Conservation (phyloP, 495 filamentous ascomycete species). For the Friedmanniomyces endolithicus region DNA sequence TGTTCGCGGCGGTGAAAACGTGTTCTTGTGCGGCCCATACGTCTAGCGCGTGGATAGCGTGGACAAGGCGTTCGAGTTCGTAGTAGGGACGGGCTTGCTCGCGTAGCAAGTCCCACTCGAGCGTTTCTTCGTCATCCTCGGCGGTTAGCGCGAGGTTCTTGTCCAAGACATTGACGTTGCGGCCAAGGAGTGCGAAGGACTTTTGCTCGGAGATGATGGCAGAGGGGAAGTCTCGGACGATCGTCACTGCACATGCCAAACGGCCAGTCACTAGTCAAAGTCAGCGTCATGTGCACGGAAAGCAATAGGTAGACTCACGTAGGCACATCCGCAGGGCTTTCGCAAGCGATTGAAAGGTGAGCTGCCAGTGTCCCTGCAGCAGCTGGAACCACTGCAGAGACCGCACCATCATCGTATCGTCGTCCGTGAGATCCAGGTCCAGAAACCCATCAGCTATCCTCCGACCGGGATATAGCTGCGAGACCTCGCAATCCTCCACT, state of each 20-base stretch:
- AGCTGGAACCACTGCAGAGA: constrained; percentile 75
- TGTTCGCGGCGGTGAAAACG: background rate
- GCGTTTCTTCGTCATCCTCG: constrained; percentile 5
- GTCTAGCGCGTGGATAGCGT: constrained; percentile 54
- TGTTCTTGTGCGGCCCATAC: constrained; percentile 38
- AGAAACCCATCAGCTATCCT: constrained; percentile 21
- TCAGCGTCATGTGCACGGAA: background rate
- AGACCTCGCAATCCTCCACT: constrained; percentile 8
- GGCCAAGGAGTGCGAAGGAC: background rate
- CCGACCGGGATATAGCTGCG: constrained; percentile 24
- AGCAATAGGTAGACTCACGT: constrained; percentile 38
- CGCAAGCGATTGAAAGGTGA: constrained; percentile 55
- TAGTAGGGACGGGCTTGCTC: constrained; percentile 50
- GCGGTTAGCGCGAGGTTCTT: background rate
- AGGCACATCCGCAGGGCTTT: constrained; percentile 61
- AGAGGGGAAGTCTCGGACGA: constrained; percentile 12
- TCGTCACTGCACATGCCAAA: constrained; percentile 12
- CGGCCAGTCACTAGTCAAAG: constrained; percentile 15
- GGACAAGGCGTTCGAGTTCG: constrained; percentile 60
- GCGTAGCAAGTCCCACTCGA: constrained; percentile 27
- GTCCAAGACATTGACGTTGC: constrained; percentile 17
- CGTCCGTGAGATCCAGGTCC: constrained; percentile 16
- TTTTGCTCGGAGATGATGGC: constrained; percentile 12
- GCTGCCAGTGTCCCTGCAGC: constrained; percentile 54
- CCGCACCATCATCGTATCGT: constrained; percentile 62